Base-by-base conservation (phyloP, 2,329 filamentous ascomycete species). In the Botrytis sinoallii region DNA sequence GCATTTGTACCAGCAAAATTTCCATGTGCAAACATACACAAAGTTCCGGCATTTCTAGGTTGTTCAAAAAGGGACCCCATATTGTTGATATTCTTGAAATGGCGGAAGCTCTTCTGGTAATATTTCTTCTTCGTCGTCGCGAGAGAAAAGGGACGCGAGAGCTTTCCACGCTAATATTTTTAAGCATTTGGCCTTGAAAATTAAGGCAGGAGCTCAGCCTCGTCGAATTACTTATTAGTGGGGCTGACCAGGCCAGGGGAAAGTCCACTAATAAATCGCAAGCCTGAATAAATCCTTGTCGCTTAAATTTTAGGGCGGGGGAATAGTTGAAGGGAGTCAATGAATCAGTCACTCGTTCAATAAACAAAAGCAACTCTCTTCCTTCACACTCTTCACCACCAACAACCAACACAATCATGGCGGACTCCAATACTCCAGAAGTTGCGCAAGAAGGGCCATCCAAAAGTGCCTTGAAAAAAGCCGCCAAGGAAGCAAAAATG, bases 11-110 rank as follows among this genome's bases (percentile, higher is more conserved):
- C 46, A 60, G 42, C 7, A 44, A 64, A 42, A 74, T 16, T 52
- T 57, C 12, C n/a, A 42, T n/a, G 44, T n/a, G 29, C 14, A 32
- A 38, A n/a, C 82, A 84, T 85, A 91, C 89, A 99, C 80, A 99
- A 89, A 81, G 94, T 98, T 84, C 97, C 96, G 82, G 88, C 88
- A 83, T 97, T 97, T 82, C 95, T 90, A 82, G 94, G 92, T 85
- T 96, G 93, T 86, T 98, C 94, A 82, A 98, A 99, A 84, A 99
- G 94, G 82, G 93, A 93, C 84, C 94, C 91, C 96, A 99, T 99
- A 55, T 77, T 80, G 77, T 69, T 98, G 63, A 77, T 80, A 71
- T 61, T 66, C 42, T 48, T 9, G 65, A 71, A 66, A 61, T 35
- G 25, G 35, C 64, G 48, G 25, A 71, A 35, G 40, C 25, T 65